Conservation (phyloP, 2,329 filamentous ascomycete species). For the Trichoderma sp. region DNA sequence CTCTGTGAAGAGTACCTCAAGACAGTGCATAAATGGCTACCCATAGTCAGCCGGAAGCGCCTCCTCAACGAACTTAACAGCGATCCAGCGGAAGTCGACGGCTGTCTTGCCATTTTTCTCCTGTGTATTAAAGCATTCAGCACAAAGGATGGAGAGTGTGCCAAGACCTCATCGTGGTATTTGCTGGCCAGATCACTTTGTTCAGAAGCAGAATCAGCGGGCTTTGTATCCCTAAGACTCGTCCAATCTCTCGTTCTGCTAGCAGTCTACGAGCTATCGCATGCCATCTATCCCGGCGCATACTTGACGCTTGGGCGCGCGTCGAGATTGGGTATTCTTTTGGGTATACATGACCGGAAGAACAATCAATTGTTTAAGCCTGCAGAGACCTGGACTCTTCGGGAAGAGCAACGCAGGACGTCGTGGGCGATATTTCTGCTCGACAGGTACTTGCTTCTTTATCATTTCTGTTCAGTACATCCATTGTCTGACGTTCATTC, state of each 20-base stretch:
- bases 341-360: not conserved
- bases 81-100: not conserved
- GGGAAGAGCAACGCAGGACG: conserved; percentile 14
- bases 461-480: not conserved
- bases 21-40: conserved; percentile 11
- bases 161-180: not conserved
- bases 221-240: conserved; percentile 2
- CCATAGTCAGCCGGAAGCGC: conserved; percentile 11
- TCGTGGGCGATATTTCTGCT: conserved; percentile 9
- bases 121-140: not conserved
- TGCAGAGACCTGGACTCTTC: conserved; percentile 8
- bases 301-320: conserved; percentile 8
- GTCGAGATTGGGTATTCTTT: not conserved
- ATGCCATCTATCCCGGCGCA: conserved; percentile 5
- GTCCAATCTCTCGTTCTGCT: conserved; percentile 1
- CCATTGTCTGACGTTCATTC: not conserved
- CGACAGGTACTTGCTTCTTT: not conserved
- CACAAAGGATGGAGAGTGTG: not conserved
- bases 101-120: not conserved
- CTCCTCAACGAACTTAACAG: conserved; percentile 1
- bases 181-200: not conserved
- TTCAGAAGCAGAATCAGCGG: not conserved
- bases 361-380: conserved; percentile 9
- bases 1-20: conserved; percentile 5
- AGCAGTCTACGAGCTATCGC: not conserved